Evolutionary conservation across 805 yeast genomes (phyloP), one percentile per base, ranked within the genome.

Genomic region (Cyberlindnera xylosilytica): DNA sequence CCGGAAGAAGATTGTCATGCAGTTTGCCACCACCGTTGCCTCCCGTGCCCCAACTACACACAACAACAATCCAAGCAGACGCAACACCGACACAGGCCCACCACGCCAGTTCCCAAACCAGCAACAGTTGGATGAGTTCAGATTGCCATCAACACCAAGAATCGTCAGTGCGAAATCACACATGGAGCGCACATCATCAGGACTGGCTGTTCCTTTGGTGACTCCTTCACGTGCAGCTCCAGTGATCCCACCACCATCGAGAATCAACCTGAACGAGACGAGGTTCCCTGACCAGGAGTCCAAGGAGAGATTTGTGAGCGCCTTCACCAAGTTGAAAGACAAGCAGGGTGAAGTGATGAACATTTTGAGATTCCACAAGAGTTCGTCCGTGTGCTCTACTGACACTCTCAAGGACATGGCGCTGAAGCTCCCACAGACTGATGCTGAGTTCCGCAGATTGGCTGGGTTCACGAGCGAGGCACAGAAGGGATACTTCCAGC

Each of bases 391-490:
- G 38, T 65, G 68, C 9, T 55, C 69, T 0, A 68, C 66, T 42
- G 61, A 58, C 2, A 60, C 78, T 0, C 56, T 81, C 44, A 69
- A 70, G 45, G 80, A 77, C 34, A 73, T 82, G 79, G 78, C 86
- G 0, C 49, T 58, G 16, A 66, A 62, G 38, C 63, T 82, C 24
- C 88, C 89, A 1, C 66, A 69, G 2, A 72, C 69, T 13, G 70
- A 70, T 34, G 57, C 53, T 15, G 82, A 70, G 31, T 83, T 68
- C 56, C 60, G 65, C 6, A 57, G 54, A 37, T 51, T 78, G 36
- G 73, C 39, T 17, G 58, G 57, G 4, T 42, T 57, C 17, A 68
- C 61, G 26, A 38, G 28, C 32, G 42, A 26, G 13, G 50, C 47
- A 28, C 61, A 56, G 29, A 55, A 23, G 55, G 60, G 26, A 2